Evolutionary conservation across 495 filamentous ascomycete species (phyloP), one percentile per base, ranked within the genome.

Genomic region (Penicillium turbatum): DNA sequence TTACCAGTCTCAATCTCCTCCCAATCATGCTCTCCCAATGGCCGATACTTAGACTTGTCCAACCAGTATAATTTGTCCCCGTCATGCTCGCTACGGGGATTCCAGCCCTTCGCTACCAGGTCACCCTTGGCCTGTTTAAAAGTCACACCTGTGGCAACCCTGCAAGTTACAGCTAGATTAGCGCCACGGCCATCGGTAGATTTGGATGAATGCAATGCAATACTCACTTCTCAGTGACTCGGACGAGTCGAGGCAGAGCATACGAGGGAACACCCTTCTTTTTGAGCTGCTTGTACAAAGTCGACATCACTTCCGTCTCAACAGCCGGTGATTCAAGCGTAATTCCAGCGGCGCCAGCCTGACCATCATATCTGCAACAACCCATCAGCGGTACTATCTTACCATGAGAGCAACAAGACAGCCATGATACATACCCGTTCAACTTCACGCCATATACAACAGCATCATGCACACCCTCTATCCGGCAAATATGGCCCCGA

Each of bases 71-170:
- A 53, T 13, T 64, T 67, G 56, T 79, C 77, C 1, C 67, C 69
- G 3, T 60, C 67, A 43, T 61, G 65, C 21, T 71, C 65, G 5
- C 59, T 60, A 2, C 57, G 63, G 11, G 70, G 71, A 54, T 69
- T 62, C 77, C 77, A 80, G 19, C 67, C 63, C 51, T 74, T 77
- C 61, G 77, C 75, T 3, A 67, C 53, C 17, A 80, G 46, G 16
- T 76, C 75, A 17, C 69, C 70, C 52, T 78, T 80, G 12, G 77
- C 71, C 56, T 80, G 75, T 54, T 80, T 80, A 64, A 80, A 80
- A 1, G 75, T 80, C 6, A 73, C 75, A 24, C 72, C 74, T 2
- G 76, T 74, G 37, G 69, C 68, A 41, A 80, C 76, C 58, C 77
- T 80, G 17, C 6, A 31, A 30, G 30, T 37, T 6, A 48, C 10